These are phyloP conservation scores for Oryza rufipogon DNA, from an alignment of 176 grass and related monocot genomes.

Conservation along the genomic window DNA sequence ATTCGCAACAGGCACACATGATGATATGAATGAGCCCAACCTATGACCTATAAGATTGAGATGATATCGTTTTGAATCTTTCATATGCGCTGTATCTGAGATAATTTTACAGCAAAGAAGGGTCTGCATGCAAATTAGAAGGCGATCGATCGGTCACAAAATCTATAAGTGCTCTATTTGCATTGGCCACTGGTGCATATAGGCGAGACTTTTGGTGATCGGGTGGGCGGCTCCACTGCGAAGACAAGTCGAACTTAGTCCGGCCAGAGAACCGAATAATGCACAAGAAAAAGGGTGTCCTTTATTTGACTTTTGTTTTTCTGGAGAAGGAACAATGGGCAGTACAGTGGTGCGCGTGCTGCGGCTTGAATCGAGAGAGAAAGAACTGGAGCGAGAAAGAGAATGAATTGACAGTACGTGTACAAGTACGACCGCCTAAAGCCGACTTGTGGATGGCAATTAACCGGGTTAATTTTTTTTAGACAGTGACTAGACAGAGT, in stretches of 20 bases:
- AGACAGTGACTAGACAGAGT: no score
- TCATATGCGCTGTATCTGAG: background rate
- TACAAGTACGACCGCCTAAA: background rate
- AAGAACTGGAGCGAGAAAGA: background rate
- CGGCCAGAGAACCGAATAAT: slow-evolving; percentile 45
- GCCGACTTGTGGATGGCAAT: slow-evolving; percentile 30
- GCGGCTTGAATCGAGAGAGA: slow-evolving; percentile 23
- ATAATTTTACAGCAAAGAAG: background rate
- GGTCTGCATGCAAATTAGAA: background rate
- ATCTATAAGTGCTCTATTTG: background rate
- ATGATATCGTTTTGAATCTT: background rate
- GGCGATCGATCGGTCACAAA: no score
- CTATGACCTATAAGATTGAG: background rate
- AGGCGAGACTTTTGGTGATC: background rate
- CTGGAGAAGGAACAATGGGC: slow-evolving; percentile 16
- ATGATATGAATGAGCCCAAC: no score
- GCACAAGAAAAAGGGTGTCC: slow-evolving; percentile 41
- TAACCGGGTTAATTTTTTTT: background rate
- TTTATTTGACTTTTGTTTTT: slow-evolving; percentile 45
- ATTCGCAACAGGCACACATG: no score
- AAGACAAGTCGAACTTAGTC: slow-evolving; percentile 31
- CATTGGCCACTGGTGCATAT: background rate
- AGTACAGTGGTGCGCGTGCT: slow-evolving; percentile 36
- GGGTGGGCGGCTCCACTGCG: slow-evolving; percentile 28
- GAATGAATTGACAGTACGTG: background rate